Base-by-base conservation (phyloP, 2,329 filamentous ascomycete species). In the Lasiodiplodia sp. region DNA sequence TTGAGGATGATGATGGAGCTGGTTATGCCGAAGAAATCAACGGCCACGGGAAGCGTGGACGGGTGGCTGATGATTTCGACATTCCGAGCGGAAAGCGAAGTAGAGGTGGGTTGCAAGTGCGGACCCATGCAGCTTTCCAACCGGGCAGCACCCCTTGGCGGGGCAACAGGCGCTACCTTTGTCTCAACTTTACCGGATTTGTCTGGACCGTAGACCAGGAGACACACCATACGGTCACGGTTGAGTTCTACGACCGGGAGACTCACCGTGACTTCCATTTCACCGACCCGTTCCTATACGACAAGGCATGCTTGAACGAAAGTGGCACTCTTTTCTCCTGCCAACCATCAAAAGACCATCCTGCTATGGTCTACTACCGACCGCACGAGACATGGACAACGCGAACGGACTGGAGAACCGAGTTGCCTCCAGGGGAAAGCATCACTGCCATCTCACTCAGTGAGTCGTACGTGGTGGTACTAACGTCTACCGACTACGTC, bases 201-300 rank as follows among this genome's bases (percentile, higher is more conserved):
- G 92, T 97, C 10, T 99, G 96, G 93, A 98, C 95, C 0, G 93
- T 99, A 21, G 92, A 97, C 73, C 96, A 99, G 79, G 94, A 97
- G 75, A 92, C 91, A 0, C 89, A 85, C 69, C 79, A 98, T 77
- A 99, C 96, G 1, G 91, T 99, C 12, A 97, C 94, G 0, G 94
- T 98, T 2, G 96, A 98, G 75, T 99, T 99, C 78, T 97, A 98
- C 78, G 96, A 99, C 79, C 91, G 94, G 69, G 94, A 97, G 73
- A 90, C 92, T 69, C 92, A 97, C 78, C 88, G 95, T 58, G 94
- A 98, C 78, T 97, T 97, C 75, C 96, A 98, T 82, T 98, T 99
- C 78, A 98, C 94, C 14, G 96, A 99, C 77, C 95, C 94, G 0
- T 97, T 94, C 77, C 86, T 94, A 4, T 98, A 98, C 80, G 96